A percentile compares a stretch with the other conserved stretches of the same genome.
These are phyloP conservation scores for Mortierella claussenii DNA, from an alignment of 192 early-diverging fungal genomes.

Conservation along the genomic window DNA sequence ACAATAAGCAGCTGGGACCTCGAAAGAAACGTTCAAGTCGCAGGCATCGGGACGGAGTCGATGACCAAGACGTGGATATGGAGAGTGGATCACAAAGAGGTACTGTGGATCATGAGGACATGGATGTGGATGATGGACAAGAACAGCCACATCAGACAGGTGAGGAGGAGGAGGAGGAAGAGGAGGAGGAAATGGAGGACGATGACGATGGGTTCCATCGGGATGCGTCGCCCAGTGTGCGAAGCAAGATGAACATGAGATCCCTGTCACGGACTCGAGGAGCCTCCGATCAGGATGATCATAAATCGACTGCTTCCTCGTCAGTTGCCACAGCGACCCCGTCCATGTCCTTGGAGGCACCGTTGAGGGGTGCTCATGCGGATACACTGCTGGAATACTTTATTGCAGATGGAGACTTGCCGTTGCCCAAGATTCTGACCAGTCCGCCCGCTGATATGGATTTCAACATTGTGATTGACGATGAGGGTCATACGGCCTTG, in stretches of 20 bases:
- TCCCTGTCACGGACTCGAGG: slow-evolving; percentile 16
- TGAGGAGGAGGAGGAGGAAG: neutral
- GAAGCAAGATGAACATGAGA: slow-evolving; percentile 15
- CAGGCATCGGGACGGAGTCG: neutral
- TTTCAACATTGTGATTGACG: slow-evolving; percentile 89
- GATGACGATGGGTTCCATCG: slow-evolving; percentile 2
- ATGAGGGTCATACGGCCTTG: slow-evolving; percentile 92
- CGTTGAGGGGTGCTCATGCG: slow-evolving; percentile 23
- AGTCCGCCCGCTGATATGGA: slow-evolving; percentile 74
- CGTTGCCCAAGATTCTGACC: slow-evolving; percentile 65
- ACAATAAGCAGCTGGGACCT: neutral
- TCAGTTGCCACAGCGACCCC: slow-evolving; percentile 14
- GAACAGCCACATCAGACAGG: too few species aligned
- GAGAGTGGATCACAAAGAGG: slow-evolving; percentile 21
- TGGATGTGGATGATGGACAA: neutral
- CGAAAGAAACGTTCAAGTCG: slow-evolving; percentile 8
- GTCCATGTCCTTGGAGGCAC: neutral
- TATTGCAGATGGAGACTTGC: slow-evolving; percentile 43
- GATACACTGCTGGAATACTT: slow-evolving; percentile 51
- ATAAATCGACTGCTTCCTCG: slow-evolving; percentile 32
- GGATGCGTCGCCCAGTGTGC: slow-evolving; percentile 17
- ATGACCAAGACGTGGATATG: slow-evolving; percentile 16
- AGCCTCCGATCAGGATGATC: slow-evolving; percentile 33
- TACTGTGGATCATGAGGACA: slow-evolving; percentile 17
- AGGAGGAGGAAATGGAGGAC: neutral